phyloP scores from a whole-genome alignment of 2,329 filamentous ascomycete species.

The Hortaea sp. region DNA sequence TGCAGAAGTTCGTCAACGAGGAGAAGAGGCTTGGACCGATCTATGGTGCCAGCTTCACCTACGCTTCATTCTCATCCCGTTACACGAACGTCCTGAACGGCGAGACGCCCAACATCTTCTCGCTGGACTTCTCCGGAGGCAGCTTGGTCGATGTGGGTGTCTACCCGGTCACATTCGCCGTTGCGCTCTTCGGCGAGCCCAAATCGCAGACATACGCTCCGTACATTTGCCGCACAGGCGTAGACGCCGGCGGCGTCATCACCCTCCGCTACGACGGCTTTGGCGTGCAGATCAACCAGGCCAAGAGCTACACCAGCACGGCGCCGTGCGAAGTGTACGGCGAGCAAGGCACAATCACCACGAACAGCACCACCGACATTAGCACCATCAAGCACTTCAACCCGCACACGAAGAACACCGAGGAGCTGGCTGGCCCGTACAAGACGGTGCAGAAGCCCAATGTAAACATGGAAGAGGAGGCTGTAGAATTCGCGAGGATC shows the following conservation, averaged over 20 bases:
- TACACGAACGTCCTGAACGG: slow-evolving; percentile 39
- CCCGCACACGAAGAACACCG: slow-evolving; percentile 33
- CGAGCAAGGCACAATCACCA: slow-evolving; percentile 35
- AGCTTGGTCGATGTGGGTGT: slow-evolving; percentile 40
- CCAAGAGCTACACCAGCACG: slow-evolving; percentile 36
- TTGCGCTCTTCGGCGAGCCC: slow-evolving; percentile 39
- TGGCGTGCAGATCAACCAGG: slow-evolving; percentile 33
- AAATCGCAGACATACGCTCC: slow-evolving; percentile 32
- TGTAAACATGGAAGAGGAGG: slow-evolving; percentile 39
- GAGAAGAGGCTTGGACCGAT: slow-evolving; percentile 31
- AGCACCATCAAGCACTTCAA: slow-evolving; percentile 31
- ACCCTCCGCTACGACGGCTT: slow-evolving; percentile 36
- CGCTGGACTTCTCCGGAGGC: slow-evolving; percentile 37
- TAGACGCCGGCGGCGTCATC: slow-evolving; percentile 37
- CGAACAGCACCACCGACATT: slow-evolving; percentile 38
- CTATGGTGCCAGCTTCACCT: slow-evolving; percentile 36
- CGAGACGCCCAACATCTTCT: slow-evolving; percentile 40
- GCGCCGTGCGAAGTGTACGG: slow-evolving; percentile 39
- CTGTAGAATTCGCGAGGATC: slow-evolving; percentile 35
- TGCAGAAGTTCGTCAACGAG: slow-evolving; percentile 27
- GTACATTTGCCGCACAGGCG: slow-evolving; percentile 34
- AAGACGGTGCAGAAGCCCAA: slow-evolving; percentile 27
- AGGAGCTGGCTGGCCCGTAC: slow-evolving; percentile 28
- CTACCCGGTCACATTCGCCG: slow-evolving; percentile 38
- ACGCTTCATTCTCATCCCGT: slow-evolving; percentile 35